A percentile compares a stretch with the other conserved stretches of the same genome.
Conservation (phyloP, 192 early-diverging fungal species). For the Rhizoclosmatium globosum region DNA sequence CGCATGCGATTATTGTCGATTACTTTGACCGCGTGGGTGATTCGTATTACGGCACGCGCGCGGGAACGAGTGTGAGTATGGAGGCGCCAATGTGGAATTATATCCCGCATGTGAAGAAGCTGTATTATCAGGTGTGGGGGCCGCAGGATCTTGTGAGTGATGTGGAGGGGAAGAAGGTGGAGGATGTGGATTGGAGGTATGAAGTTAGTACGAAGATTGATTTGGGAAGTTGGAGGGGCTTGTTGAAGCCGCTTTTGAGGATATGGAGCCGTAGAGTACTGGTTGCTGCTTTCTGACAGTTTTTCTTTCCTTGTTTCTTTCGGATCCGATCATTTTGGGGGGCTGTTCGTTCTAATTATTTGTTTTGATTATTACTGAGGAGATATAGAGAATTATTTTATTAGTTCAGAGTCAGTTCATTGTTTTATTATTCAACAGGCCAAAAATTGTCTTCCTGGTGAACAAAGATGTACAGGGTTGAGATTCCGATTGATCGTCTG, state of each 20-base stretch:
- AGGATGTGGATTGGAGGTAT: constrained; percentile 39
- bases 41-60: constrained; percentile 14
- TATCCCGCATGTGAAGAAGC: constrained; percentile 45
- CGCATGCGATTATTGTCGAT: constrained; percentile 48
- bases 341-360: neutral
- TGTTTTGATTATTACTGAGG: neutral
- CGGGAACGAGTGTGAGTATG: constrained; percentile 38
- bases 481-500: constrained; percentile 56
- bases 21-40: constrained; percentile 43
- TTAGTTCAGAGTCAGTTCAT: neutral
- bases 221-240: constrained; percentile 27
- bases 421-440: neutral
- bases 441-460: neutral
- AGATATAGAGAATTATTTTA: neutral
- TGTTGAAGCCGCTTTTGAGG: constrained; percentile 45
- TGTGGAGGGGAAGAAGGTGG: constrained; percentile 25
- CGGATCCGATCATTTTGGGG: neutral
- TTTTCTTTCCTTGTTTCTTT: neutral
- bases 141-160: constrained; percentile 27
- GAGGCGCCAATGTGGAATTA: constrained; percentile 52
- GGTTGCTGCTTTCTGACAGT: neutral
- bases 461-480: constrained; percentile 64
- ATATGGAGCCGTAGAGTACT: constrained; percentile 32
- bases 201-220: constrained; percentile 33
- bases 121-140: constrained; percentile 47